These are phyloP conservation scores for Mrakia gelida DNA, from an alignment of 768 basidiomycete genomes.

Conservation along the genomic window DNA sequence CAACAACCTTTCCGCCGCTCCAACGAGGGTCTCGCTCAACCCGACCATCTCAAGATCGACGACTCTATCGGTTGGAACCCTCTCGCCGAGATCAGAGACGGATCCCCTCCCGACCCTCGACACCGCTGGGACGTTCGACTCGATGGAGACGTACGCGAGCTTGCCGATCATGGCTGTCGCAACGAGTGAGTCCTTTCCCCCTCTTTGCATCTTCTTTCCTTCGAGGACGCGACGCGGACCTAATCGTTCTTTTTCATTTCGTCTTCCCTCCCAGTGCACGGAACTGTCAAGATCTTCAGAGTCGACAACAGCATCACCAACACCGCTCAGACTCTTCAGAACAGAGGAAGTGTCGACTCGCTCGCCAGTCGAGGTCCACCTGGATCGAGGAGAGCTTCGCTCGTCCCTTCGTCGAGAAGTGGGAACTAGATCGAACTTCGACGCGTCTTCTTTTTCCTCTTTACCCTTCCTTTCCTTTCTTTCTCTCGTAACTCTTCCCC, in stretches of 20 bases:
- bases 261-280: not conserved
- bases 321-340: not conserved
- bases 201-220: not conserved
- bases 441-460: not conserved
- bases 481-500: too few relatives aligned
- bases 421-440: not conserved
- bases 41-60: constrained; percentile 2
- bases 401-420: not conserved
- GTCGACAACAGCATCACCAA: constrained; percentile 12
- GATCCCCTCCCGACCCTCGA: not conserved
- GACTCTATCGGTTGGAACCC: not conserved
- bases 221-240: not conserved
- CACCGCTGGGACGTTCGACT: not conserved
- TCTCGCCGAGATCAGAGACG: not conserved
- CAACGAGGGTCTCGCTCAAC: not conserved
- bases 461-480: not conserved
- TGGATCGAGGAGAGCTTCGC: not conserved
- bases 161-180: constrained; percentile 20
- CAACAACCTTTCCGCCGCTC: constrained; percentile 10
- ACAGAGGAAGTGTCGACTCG: not conserved
- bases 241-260: not conserved
- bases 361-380: not conserved
- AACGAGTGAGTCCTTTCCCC: constrained; percentile 7
- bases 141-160: constrained; percentile 8
- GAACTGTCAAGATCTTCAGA: constrained; percentile 22